Conservation (phyloP, 495 filamentous ascomycete genomes). For the Talaromyces borbonicus region DNA sequence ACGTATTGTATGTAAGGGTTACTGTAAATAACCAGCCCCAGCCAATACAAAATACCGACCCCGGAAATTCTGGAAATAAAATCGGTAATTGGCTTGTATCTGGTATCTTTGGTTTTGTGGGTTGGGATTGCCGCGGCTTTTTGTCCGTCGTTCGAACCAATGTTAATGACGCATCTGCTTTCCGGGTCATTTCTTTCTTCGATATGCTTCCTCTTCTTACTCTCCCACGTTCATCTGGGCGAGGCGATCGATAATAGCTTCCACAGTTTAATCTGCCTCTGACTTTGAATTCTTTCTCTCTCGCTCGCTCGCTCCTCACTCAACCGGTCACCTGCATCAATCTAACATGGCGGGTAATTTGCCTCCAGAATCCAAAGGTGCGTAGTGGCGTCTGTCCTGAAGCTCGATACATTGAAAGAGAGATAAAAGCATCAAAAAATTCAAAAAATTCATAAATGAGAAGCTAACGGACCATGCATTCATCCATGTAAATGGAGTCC, state of each 20-base stretch:
- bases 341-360: not conserved
- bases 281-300: not conserved
- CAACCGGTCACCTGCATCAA: not conserved
- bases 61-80: not conserved
- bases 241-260: no score
- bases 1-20: no score
- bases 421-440: no score
- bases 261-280: no score
- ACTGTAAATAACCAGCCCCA: no score
- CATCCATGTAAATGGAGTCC: not conserved
- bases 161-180: not conserved
- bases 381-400: constrained; percentile 7
- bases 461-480: not conserved
- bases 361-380: constrained; percentile 13
- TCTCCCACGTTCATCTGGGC: no score
- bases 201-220: no score
- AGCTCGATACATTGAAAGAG: no score
- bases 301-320: not conserved
- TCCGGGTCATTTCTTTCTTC: not conserved
- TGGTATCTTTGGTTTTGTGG: not conserved
- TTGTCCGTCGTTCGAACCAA: not conserved
- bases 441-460: no score
- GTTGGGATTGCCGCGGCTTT: not conserved
- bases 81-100: not conserved
- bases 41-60: not conserved